Base-by-base conservation (phyloP, 495 filamentous ascomycete genomes). In the Talaromyces nanjingensis region DNA sequence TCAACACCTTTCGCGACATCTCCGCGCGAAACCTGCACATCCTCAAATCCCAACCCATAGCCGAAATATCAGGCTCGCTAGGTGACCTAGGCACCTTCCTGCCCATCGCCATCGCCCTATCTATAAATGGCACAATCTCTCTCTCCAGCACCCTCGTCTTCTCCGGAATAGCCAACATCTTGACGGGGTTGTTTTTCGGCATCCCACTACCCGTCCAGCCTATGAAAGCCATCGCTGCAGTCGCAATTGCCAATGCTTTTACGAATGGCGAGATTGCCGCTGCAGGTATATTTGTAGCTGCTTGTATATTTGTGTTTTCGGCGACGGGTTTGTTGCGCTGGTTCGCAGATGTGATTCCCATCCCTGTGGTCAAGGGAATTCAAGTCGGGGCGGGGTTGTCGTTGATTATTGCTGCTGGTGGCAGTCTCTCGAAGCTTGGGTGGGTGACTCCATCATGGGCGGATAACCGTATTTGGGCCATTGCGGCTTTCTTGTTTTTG, bases 21-120 rank as follows among this genome's bases (percentile, higher is more conserved):
- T 71, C 70, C 47, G 57, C 61, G 1, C 63, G 63, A 67, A 87
- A 87, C 68, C 65, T 80, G 63, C 66, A 70, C 22, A 81, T 77
- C 18, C 75, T 91, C 66, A 77, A 73, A 37, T 67, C 61, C 11
- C 74, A 83, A 49, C 90, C 91, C 67, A 76, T 92, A 18, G 79
- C 87, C 27, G 93, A 98, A 78, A 87, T 98, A 65, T 93, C 92
- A 11, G 93, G 93, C 52, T 87, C 92, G 0, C 80, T 98, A 14
- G 93, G 93, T 62, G 93, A 98, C 74, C 80, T 97, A 18, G 93
- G 93, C 27, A 97, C 92, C 3, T 84, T 98, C 29, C 85, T 98
- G 8, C 93, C 93, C 18, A 83, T 97, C 59, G 87, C 93, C 75
- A 88, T 96, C 63, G 90, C 92, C 2, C 85, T 97, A 3, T 85